Conservation (phyloP, 768 basidiomycete genomes). For the Tricholomella constricta region DNA sequence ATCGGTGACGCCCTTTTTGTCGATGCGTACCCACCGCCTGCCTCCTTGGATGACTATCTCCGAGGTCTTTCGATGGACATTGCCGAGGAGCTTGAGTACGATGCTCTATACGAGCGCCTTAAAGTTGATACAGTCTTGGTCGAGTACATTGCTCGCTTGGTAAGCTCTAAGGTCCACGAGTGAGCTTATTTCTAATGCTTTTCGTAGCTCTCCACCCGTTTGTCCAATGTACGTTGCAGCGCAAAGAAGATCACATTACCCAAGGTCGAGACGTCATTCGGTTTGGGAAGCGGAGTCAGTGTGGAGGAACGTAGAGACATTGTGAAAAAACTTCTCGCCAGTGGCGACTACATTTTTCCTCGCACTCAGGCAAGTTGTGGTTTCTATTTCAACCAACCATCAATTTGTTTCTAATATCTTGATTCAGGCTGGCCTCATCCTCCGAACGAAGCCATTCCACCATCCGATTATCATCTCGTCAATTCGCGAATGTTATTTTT, state of each 20-base stretch:
- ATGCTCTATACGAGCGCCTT: background rate
- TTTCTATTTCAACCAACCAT: background rate
- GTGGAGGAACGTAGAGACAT: background rate
- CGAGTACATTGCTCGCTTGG: background rate
- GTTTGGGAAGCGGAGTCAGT: background rate
- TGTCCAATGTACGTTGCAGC: conserved; percentile 1
- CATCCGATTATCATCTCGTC: background rate
- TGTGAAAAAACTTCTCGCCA: background rate
- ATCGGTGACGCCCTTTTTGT: conserved; percentile 5
- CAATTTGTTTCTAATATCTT: background rate
- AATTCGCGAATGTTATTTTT: background rate
- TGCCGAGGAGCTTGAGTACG: too few species aligned
- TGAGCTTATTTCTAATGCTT: too few species aligned
- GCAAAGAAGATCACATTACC: background rate
- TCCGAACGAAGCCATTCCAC: background rate
- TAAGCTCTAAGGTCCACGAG: background rate
- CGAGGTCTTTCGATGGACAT: too few species aligned
- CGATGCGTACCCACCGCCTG: background rate
- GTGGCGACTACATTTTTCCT: conserved; percentile 1
- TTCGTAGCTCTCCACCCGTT: background rate
- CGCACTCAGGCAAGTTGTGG: background rate
- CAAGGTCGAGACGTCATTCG: background rate
- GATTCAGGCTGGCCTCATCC: background rate
- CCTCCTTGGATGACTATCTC: background rate
- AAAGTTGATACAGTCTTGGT: background rate